A percentile compares a stretch with the other conserved stretches of the same genome.
Conservation (phyloP, 495 filamentous ascomycete genomes). For the Neurospora sp. region DNA sequence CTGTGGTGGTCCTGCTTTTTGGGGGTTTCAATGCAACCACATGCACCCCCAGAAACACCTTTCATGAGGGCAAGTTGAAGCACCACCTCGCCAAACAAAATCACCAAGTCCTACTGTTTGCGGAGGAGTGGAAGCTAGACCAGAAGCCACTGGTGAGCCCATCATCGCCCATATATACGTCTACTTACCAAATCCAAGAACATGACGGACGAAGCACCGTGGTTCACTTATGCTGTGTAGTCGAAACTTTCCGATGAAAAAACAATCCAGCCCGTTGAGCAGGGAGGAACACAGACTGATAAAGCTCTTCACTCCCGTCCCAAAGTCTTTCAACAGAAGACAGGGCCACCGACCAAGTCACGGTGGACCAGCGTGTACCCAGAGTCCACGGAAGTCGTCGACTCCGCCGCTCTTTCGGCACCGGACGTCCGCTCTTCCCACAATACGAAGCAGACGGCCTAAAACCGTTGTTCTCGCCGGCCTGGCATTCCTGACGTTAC, state of each 20-base stretch:
- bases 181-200: too few relatives aligned
- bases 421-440: neutral
- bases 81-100: too few relatives aligned
- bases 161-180: too few relatives aligned
- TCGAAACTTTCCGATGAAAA: constrained; percentile 3
- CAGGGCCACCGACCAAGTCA: neutral
- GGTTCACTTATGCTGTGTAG: too few relatives aligned
- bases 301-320: neutral
- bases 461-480: neutral
- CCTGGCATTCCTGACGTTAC: neutral
- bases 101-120: too few relatives aligned
- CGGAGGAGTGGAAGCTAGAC: too few relatives aligned
- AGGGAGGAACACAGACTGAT: neutral
- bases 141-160: too few relatives aligned
- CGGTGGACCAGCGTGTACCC: neutral
- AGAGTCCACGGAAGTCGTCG: neutral
- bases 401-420: neutral
- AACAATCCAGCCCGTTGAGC: constrained; percentile 13
- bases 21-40: too few relatives aligned
- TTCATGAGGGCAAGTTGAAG: too few relatives aligned
- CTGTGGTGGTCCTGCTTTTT: too few relatives aligned
- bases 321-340: neutral
- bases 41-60: too few relatives aligned
- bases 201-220: too few relatives aligned
- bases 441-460: neutral